phyloP scores from a whole-genome alignment of 805 yeast genomes.

The Ogataea minuta region DNA sequence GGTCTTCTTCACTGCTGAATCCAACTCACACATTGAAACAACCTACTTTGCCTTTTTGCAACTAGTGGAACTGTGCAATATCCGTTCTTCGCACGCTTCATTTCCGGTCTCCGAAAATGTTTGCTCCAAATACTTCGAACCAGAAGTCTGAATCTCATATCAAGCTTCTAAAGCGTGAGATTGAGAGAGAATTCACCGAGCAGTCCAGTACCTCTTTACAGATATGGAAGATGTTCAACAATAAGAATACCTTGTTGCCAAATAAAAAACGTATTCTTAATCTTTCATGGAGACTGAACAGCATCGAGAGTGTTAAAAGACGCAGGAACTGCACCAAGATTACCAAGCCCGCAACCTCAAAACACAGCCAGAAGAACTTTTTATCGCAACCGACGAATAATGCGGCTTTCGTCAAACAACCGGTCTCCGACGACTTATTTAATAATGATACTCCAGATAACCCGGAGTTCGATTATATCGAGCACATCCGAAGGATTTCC shows the following conservation, averaged over 20 bases:
- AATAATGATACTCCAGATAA: conserved; percentile 23
- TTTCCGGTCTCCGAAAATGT: conserved; percentile 4
- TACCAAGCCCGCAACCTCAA: background rate
- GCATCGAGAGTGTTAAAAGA: conserved; percentile 29
- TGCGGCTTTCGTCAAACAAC: conserved; percentile 19
- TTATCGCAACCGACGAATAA: conserved; percentile 15
- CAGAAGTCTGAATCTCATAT: conserved; percentile 19
- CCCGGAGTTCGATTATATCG: conserved; percentile 37
- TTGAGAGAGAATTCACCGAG: conserved; percentile 27
- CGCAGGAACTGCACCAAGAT: conserved; percentile 11
- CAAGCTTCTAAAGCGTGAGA: conserved; percentile 27
- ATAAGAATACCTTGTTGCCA: conserved; percentile 34
- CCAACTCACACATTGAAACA: no score
- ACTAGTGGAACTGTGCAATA: background rate
- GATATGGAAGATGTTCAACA: conserved; percentile 37
- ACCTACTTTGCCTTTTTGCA: background rate
- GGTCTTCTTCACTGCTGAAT: background rate
- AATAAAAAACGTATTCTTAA: conserved; percentile 36
- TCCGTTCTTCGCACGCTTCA: background rate
- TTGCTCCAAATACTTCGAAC: conserved; percentile 2
- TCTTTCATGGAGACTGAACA: conserved; percentile 37
- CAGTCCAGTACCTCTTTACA: conserved; percentile 32
- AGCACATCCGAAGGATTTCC: conserved; percentile 37
- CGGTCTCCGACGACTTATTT: conserved; percentile 18
- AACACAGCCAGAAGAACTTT: background rate